These are phyloP conservation scores for Macrophomina phaseolina DNA, from an alignment of 2,329 filamentous ascomycete genomes.

Conservation along the genomic window DNA sequence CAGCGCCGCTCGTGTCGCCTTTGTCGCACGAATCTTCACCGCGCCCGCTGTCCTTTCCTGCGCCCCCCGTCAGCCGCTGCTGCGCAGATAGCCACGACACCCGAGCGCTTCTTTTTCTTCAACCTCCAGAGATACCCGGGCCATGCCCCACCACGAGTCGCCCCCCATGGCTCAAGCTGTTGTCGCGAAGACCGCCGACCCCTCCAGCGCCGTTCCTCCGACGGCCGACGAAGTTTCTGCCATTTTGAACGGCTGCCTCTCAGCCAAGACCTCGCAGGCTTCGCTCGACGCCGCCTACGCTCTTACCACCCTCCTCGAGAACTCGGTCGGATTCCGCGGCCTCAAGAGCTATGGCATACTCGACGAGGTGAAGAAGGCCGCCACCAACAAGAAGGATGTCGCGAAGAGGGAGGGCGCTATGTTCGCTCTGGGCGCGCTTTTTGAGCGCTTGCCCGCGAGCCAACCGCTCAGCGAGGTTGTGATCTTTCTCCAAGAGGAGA, in stretches of 20 bases:
- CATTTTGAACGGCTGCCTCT: slow-evolving; percentile 52
- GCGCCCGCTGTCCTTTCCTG: neutral
- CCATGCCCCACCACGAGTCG: slow-evolving; percentile 58
- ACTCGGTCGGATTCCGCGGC: slow-evolving; percentile 69
- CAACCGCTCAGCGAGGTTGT: slow-evolving; percentile 81
- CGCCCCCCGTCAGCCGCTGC: slow-evolving; percentile 18
- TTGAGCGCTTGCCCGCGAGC: slow-evolving; percentile 83
- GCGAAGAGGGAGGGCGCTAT: slow-evolving; percentile 87
- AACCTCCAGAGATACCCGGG: slow-evolving; percentile 22
- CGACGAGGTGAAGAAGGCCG: slow-evolving; percentile 74
- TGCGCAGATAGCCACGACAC: slow-evolving; percentile 16
- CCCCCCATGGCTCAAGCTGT: slow-evolving; percentile 55
- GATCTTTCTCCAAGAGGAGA: slow-evolving; percentile 81
- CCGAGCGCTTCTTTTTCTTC: slow-evolving; percentile 5
- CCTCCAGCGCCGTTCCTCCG: slow-evolving; percentile 46
- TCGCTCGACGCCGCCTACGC: slow-evolving; percentile 69
- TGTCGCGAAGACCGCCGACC: slow-evolving; percentile 52
- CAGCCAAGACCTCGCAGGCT: slow-evolving; percentile 59
- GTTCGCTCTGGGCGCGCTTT: slow-evolving; percentile 90
- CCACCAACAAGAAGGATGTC: slow-evolving; percentile 91
- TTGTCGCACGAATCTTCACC: slow-evolving; percentile 19
- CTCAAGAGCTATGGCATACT: slow-evolving; percentile 67
- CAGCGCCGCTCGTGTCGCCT: slow-evolving; percentile 12
- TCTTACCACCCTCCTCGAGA: slow-evolving; percentile 67
- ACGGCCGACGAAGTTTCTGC: slow-evolving; percentile 53